Evolutionary conservation across 306 rosid species (phyloP), one percentile per base, ranked within the genome.

Genomic region (Glycine soja): DNA sequence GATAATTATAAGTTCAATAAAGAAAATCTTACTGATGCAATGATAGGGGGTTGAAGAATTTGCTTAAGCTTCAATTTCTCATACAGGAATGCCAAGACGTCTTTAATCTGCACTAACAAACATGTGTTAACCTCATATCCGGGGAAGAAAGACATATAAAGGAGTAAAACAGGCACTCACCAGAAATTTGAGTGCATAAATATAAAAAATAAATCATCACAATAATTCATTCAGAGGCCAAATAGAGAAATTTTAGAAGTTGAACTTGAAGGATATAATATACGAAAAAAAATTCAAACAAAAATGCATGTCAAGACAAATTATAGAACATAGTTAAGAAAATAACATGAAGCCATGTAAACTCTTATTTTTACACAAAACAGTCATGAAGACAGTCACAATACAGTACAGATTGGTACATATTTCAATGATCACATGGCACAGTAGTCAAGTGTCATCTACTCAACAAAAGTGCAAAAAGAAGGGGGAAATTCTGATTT

Each of bases 11-110:
- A 66, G 70, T 70, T 65, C 43, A 14, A 54, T 12, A 58, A 75
- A 13, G 75, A 59, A 65, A 84, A 70, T 78, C 98, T 93, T 88
- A 96, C 99, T 5, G 99, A 96, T 86, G 99, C 98, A 74, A 96
- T 87, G 30, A 96, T 96, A 83, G 99, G 97, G 53, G 99, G 99
- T 68, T 96, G 98, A 76, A 92, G 88, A 82, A 96, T 87, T 89
- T 92, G 98, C 87, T 90, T 88, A 81, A 96, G 94, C 91, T 90
- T 96, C 93, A 96, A 90, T 85, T 88, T 93, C 51, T 90, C 98
- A 54, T 84, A 92, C 18, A 94, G 8, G 72, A 83, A 80, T 7
- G 53, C 0, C 1, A 88, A 58, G 52, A 90, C 7, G 38, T 46
- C 68, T 81, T 78, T 82, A 34, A 94, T 75, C 99, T 96, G 97